Conservation (phyloP, 176 grass and related monocot genomes). For the Leersia perrieri region DNA sequence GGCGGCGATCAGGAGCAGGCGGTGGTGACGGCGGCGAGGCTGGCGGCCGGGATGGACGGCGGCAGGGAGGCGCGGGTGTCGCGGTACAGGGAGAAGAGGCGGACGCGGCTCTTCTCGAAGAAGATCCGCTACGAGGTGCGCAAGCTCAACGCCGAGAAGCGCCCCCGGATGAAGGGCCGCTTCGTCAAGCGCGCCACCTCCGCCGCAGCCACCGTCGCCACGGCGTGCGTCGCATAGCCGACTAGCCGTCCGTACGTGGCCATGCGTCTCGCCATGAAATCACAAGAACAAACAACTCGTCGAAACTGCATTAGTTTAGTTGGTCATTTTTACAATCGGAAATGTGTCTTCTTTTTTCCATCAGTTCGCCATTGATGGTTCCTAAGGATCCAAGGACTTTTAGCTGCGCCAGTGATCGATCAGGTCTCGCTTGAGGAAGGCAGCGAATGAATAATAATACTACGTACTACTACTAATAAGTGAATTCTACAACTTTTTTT, state of each 20-base stretch:
- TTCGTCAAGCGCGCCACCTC: slow-evolving; percentile 75
- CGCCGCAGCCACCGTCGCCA: slow-evolving; percentile 14
- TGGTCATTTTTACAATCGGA: background rate
- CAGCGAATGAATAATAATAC: slow-evolving; percentile 8
- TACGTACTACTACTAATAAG: background rate
- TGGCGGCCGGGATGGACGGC: slow-evolving; percentile 43
- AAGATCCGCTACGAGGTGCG: slow-evolving; percentile 98
- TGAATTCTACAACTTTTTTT: slow-evolving; percentile 16
- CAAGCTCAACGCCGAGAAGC: slow-evolving; percentile 98
- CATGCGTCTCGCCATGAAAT: slow-evolving; percentile 23
- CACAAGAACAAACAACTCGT: slow-evolving; percentile 54
- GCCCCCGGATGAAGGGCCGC: slow-evolving; percentile 91
- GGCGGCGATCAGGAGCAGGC: background rate
- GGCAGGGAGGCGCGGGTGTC: slow-evolving; percentile 75
- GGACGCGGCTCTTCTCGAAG: slow-evolving; percentile 94
- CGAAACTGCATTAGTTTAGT: slow-evolving; percentile 41
- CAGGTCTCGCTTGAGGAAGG: background rate
- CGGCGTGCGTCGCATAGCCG: slow-evolving; percentile 44
- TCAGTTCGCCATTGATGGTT: background rate
- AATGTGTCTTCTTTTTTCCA: background rate
- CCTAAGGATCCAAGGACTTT: background rate
- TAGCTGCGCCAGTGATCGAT: background rate
- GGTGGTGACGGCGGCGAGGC: background rate
- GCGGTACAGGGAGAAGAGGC: slow-evolving; percentile 90
- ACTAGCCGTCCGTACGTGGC: no score